A percentile compares a stretch with the other conserved stretches of the same genome.
Evolutionary conservation across 2,329 filamentous ascomycete genomes (phyloP).

Genomic region (Talaromyces sp.): DNA sequence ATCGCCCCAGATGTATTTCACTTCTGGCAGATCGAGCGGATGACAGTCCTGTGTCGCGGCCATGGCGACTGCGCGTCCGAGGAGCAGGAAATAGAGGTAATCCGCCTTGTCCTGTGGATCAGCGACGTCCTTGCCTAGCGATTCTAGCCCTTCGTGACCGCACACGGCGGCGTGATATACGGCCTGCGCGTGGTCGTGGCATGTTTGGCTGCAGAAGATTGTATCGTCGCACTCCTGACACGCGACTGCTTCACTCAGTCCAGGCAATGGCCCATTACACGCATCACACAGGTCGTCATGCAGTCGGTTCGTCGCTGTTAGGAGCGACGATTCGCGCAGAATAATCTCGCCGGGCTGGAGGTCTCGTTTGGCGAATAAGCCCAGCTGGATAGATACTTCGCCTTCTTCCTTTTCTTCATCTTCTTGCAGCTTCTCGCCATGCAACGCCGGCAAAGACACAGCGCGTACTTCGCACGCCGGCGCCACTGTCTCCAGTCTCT

Average conservation of each 20-base stretch:
- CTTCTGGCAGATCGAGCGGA: conserved; percentile 56
- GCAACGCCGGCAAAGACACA: conserved; percentile 69
- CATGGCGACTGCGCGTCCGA: conserved; percentile 57
- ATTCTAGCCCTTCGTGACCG: conserved; percentile 50
- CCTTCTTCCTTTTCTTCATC: conserved; percentile 18
- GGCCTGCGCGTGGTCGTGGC: conserved; percentile 51
- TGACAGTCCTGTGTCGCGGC: conserved; percentile 56
- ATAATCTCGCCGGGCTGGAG: conserved; percentile 72
- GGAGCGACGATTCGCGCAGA: conserved; percentile 74
- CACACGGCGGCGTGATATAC: conserved; percentile 58
- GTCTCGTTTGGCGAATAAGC: conserved; percentile 81
- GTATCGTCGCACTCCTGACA: conserved; percentile 55
- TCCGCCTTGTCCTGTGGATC: conserved; percentile 55
- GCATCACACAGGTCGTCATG: conserved; percentile 87
- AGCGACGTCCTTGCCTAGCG: conserved; percentile 55
- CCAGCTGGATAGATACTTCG: conserved; percentile 63
- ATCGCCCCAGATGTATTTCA: conserved; percentile 64
- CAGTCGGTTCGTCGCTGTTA: conserved; percentile 84
- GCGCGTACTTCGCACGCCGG: conserved; percentile 77
- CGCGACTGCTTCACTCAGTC: conserved; percentile 41
- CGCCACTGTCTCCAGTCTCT: conserved; percentile 62
- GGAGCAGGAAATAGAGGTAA: conserved; percentile 55
- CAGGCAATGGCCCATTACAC: conserved; percentile 70
- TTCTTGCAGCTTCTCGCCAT: conserved; percentile 20
- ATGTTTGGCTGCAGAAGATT: conserved; percentile 57